Evolutionary conservation across 1,139 yeast genomes (phyloP).

Genomic region (Saccharomyces hybrid): DNA sequence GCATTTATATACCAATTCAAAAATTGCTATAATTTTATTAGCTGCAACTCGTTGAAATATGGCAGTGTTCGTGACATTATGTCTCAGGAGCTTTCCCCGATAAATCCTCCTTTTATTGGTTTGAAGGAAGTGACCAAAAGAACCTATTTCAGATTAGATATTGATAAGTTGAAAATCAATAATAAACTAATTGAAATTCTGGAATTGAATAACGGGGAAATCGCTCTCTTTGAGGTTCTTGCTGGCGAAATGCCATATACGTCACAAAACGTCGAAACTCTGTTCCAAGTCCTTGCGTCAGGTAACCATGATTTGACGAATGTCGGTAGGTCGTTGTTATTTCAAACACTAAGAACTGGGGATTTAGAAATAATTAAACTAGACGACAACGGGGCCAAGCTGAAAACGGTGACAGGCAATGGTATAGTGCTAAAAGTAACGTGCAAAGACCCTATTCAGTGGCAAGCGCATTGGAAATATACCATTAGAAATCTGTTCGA

Average conservation of each 20-base stretch:
- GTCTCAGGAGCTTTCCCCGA: constrained; percentile 9
- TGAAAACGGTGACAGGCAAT: constrained; percentile 15
- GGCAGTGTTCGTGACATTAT: constrained; percentile 9
- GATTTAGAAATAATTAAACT: constrained; percentile 22
- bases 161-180: constrained; percentile 8
- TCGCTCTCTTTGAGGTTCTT: constrained; percentile 34
- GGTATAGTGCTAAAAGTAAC: constrained; percentile 10
- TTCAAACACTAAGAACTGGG: constrained; percentile 30
- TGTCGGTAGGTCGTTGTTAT: constrained; percentile 33
- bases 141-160: constrained; percentile 13
- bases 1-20: constrained; percentile 11
- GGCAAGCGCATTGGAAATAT: constrained; percentile 19
- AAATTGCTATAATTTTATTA: constrained; percentile 12
- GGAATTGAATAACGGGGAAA: constrained; percentile 21
- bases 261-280: background rate
- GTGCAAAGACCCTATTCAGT: constrained; percentile 13
- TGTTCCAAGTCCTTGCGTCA: constrained; percentile 10
- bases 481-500: constrained; percentile 9
- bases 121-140: constrained; percentile 11
- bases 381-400: constrained; percentile 8
- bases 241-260: constrained; percentile 10
- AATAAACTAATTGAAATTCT: constrained; percentile 28
- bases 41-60: constrained; percentile 9
- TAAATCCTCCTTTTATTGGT: constrained; percentile 12
- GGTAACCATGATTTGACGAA: constrained; percentile 8